These are phyloP conservation scores for Cajanus cajan DNA, from an alignment of 306 rosid genomes.

Conservation along the genomic window DNA sequence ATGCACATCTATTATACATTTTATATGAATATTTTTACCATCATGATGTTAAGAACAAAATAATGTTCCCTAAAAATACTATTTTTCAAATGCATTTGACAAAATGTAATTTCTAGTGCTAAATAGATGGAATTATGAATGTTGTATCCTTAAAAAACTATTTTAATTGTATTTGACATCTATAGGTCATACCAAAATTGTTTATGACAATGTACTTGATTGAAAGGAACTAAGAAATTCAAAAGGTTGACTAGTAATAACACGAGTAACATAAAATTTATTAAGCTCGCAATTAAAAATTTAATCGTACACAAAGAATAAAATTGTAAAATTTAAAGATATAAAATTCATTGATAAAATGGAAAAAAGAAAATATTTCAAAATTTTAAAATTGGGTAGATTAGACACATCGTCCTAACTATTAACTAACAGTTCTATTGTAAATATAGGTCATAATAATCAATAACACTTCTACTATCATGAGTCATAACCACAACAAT, in stretches of 20 bases:
- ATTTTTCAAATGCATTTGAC: not conserved
- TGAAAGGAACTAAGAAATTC: not conserved
- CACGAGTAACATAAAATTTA: not conserved
- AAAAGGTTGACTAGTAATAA: not conserved
- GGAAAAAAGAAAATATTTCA: not conserved
- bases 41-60: constrained; percentile 3
- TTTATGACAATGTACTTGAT: not conserved
- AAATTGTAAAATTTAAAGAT: not conserved
- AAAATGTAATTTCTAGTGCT: constrained; percentile 7
- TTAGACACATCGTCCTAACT: not conserved
- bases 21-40: not conserved
- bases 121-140: not conserved
- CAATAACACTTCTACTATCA: not conserved
- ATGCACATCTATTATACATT: not conserved
- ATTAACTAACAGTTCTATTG: not conserved
- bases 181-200: not conserved
- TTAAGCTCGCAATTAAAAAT: not conserved
- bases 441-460: not conserved
- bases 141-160: not conserved
- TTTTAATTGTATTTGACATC: not conserved
- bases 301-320: not conserved
- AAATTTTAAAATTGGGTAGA: not conserved
- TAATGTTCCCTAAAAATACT: not conserved
- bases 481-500: not conserved
- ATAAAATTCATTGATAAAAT: not conserved